Percentiles rank a stretch among this genome's conserved stretches.
These are phyloP conservation scores for Irpex lacteus DNA, from an alignment of 1,284 basidiomycete species.

Conservation along the genomic window DNA sequence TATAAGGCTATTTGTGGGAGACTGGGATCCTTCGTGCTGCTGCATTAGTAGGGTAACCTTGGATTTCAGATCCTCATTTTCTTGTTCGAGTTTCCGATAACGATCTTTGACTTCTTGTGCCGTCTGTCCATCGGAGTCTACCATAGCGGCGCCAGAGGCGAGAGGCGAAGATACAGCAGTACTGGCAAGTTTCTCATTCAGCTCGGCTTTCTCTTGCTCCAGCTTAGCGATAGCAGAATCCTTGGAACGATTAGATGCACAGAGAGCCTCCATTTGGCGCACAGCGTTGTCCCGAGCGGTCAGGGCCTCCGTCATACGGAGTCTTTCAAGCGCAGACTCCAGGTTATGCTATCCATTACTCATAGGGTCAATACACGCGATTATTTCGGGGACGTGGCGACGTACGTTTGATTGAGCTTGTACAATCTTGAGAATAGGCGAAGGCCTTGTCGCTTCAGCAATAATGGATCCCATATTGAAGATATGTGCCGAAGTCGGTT, in stretches of 20 bases:
- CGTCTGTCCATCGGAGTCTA: neutral
- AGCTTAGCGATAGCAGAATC: slow-evolving; percentile 46
- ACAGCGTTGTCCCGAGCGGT: slow-evolving; percentile 65
- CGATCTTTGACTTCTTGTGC: slow-evolving; percentile 25
- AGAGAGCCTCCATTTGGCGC: slow-evolving; percentile 57
- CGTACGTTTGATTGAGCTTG: neutral
- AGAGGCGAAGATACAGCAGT: neutral
- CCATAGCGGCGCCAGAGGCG: no score
- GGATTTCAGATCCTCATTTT: slow-evolving; percentile 37
- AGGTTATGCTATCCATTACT: neutral
- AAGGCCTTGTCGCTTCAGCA: neutral
- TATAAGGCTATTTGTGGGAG: neutral
- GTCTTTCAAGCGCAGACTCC: slow-evolving; percentile 38
- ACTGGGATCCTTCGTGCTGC: neutral
- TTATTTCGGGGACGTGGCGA: neutral
- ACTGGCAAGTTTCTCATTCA: slow-evolving; percentile 24
- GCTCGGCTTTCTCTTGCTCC: slow-evolving; percentile 36
- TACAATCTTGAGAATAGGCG: neutral
- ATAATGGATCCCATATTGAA: neutral
- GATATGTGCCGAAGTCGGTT: neutral
- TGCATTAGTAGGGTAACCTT: slow-evolving; percentile 24
- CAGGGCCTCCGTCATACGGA: slow-evolving; percentile 56
- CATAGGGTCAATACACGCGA: no score
- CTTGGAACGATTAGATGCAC: slow-evolving; percentile 60
- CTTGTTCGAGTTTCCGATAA: slow-evolving; percentile 30